Evolutionary conservation across 176 grass and related monocot species (phyloP), one percentile per base, ranked within the genome.

Genomic region (Hordeum vulgare): DNA sequence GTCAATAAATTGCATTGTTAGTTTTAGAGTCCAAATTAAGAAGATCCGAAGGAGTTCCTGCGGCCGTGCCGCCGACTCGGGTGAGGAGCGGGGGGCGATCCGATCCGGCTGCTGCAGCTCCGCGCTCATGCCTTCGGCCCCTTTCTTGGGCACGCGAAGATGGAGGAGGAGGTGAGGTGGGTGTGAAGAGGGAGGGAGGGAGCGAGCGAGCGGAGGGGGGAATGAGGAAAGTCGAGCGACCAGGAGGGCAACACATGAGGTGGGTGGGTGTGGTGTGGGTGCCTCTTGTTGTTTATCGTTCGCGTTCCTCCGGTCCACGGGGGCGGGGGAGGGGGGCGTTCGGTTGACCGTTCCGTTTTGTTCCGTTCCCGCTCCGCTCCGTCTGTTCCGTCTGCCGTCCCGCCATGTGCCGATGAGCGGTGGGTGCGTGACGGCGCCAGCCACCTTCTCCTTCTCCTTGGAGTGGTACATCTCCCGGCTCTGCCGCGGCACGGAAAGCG

Each of bases 261-360:
- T n/a, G 33, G 56, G n/a, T n/a, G n/a, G n/a, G n/a, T n/a, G n/a
- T n/a, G n/a, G n/a, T n/a, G 84, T n/a, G 33, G 56, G 24, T 42
- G 68, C 66, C 66, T 36, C 66, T 39, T 42, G 39, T 39, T 66
- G 79, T 79, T 93, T 86, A 89, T 90, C 80, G 21, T 23, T 4
- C 65, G 5, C 63, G 27, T n/a, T n/a, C n/a, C 11, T 24, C 42
- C 21, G 63, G 78, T 86, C 83, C 64, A 82, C 80, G 40, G 57
- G 57, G 37, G 74, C 14, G 0, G 31, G 31, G 41, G 23, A 31
- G 26, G 3, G 63, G 15, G 1, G 11, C 12, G 23, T 45, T 5
- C 23, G 51, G 83, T 85, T 88, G 86, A 88, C 83, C 84, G 13
- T 26, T 29, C 83, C 87, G 78, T 89, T 21, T 14, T 58, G 27